Evolutionary conservation across 805 yeast species (phyloP), one percentile per base, ranked within the genome.

Genomic region (Candida sonorensis): DNA sequence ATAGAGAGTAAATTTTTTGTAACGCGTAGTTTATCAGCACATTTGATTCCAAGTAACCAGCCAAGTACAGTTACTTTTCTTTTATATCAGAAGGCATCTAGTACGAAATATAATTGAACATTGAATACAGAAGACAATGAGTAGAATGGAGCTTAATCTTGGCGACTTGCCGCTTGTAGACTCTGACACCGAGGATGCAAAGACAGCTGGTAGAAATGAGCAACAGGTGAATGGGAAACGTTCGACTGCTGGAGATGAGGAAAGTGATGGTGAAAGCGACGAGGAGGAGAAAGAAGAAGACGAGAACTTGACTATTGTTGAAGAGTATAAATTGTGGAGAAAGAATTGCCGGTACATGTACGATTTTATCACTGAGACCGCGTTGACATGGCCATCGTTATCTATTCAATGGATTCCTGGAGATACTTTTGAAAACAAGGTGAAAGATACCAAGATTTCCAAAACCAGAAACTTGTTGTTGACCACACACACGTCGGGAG

Each of bases 261-360:
- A 33, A 19, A 28, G 12, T 25, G 13, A 16, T 13, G 10, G 26
- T 13, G 26, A 10, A 23, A 26, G 32, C 14, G 29, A 28, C 6
- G 28, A 25, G 1, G 37, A 27, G 21, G 40, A 39, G 10, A 26
- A 15, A 15, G 45, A 42, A 18, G 35, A 46, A 33, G 61, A 61
- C 24, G 53, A 55, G 23, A 71, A 66, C 39, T 47, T 65, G 31
- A 62, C 73, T 10, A 68, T 74, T 33, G 61, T 72, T 38, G 78
- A 73, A 43, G 94, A 83, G 51, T 82, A 83, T 50, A 76, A 79
- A 38, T 55, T 82, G 40, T 83, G 94, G 94, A 68, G 84, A 38
- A 75, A 81, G 48, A 83, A 81, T 48, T 82, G 88, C 42, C 79
- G 83, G 10, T 75, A 68, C 45, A 81, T 83, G 92, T 83, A 83